A percentile compares a stretch with the other conserved stretches of the same genome.
These are phyloP conservation scores for Colletotrichum magnum DNA, from an alignment of 2,329 filamentous ascomycete genomes.

Conservation along the genomic window DNA sequence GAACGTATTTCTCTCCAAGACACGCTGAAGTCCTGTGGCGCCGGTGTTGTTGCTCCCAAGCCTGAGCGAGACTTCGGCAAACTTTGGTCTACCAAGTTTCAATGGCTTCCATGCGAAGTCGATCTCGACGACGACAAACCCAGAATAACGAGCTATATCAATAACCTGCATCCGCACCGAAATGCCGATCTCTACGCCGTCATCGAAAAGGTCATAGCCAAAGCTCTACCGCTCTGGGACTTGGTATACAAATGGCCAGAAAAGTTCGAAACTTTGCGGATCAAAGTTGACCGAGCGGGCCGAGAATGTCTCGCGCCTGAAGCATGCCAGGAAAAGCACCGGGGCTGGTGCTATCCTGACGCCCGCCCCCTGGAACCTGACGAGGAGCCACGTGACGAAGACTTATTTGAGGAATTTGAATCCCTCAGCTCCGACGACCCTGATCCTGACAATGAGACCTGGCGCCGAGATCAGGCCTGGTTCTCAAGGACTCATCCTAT, in stretches of 20 bases:
- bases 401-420: conserved; percentile 39
- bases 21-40: conserved; percentile 52
- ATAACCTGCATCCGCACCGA: conserved; percentile 63
- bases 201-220: conserved; percentile 58
- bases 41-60: conserved; percentile 48
- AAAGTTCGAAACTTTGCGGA: conserved; percentile 47
- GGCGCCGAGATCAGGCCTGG: conserved; percentile 46
- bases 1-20: conserved; percentile 53
- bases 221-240: conserved; percentile 63
- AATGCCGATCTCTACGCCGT: conserved; percentile 56
- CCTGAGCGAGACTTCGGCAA: neutral
- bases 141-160: conserved; percentile 65
- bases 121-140: conserved; percentile 53
- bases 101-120: conserved; percentile 67
- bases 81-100: conserved; percentile 49
- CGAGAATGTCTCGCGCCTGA: conserved; percentile 42
- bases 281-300: conserved; percentile 38
- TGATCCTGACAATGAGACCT: conserved; percentile 40
- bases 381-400: conserved; percentile 42
- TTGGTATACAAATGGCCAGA: conserved; percentile 50
- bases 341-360: conserved; percentile 37
- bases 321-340: conserved; percentile 33
- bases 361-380: conserved; percentile 46
- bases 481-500: conserved; percentile 46
- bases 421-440: neutral